phyloP scores from a whole-genome alignment of 176 grass and related monocot genomes.

The Panicum miliaceum region DNA sequence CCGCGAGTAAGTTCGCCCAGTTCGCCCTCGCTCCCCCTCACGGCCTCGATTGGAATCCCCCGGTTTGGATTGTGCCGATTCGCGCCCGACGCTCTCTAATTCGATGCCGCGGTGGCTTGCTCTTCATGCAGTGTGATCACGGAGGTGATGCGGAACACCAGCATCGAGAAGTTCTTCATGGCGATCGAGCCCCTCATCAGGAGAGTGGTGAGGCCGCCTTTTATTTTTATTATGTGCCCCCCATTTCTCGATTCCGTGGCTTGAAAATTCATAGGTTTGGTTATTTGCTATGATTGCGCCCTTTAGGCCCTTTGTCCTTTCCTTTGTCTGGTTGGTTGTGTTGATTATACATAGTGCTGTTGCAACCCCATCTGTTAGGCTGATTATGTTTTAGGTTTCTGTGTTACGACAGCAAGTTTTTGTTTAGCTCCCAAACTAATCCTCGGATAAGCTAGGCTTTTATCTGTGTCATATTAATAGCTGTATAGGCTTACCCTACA shows the following conservation, averaged over 20 bases:
- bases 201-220: conserved; percentile 52
- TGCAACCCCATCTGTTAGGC: background rate
- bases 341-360: background rate
- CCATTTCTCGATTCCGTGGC: conserved; percentile 1
- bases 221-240: background rate
- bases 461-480: background rate
- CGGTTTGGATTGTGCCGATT: background rate
- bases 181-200: conserved; percentile 57
- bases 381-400: background rate
- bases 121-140: conserved; percentile 47
- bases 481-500: background rate
- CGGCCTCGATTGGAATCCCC: background rate
- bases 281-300: background rate
- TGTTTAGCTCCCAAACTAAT: background rate
- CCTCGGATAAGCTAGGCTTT: background rate
- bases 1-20: conserved; percentile 36
- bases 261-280: background rate
- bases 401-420: background rate
- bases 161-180: conserved; percentile 53
- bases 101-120: background rate
- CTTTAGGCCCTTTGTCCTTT: background rate
- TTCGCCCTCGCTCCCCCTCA: background rate
- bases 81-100: background rate
- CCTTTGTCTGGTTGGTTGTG: background rate
- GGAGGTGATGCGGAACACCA: conserved; percentile 63